Conservation (phyloP, 495 filamentous ascomycete species). For the Talaromyces wortmannii region DNA sequence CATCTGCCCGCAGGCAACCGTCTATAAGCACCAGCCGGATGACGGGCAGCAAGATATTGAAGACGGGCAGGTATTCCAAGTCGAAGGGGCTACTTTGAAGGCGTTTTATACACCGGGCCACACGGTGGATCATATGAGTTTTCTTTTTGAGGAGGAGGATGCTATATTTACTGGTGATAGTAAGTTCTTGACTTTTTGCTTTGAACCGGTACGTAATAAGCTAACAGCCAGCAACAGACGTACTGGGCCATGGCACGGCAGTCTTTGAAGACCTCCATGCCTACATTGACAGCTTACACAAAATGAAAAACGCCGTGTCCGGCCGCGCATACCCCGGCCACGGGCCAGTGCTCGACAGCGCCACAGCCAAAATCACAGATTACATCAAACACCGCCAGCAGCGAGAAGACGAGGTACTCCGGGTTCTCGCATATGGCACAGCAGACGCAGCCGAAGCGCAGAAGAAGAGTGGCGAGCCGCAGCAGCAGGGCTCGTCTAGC, state of each 20-base stretch:
- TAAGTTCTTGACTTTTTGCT: conserved; percentile 14
- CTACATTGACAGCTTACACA: conserved; percentile 67
- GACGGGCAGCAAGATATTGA: conserved; percentile 40
- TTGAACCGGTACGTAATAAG: not conserved
- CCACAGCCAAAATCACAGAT: conserved; percentile 57
- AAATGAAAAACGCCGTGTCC: conserved; percentile 57
- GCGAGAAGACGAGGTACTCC: conserved; percentile 76
- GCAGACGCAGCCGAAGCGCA: conserved; percentile 18
- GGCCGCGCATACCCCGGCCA: conserved; percentile 87
- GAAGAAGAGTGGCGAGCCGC: conserved; percentile 11
- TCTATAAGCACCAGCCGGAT: conserved; percentile 45
- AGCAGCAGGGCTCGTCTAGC: conserved; percentile 13
- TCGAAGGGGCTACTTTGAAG: conserved; percentile 69
- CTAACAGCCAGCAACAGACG: conserved; percentile 36
- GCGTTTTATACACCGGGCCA: conserved; percentile 82
- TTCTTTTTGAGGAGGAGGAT: conserved; percentile 64
- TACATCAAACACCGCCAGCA: conserved; percentile 76
- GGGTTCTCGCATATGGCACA: conserved; percentile 46
- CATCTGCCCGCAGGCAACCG: conserved; percentile 47
- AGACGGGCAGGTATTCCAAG: conserved; percentile 66
- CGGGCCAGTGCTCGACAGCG: conserved; percentile 66
- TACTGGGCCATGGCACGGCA: conserved; percentile 87
- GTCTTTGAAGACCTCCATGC: conserved; percentile 77
- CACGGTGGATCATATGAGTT: conserved; percentile 75
- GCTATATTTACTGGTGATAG: conserved; percentile 92